These are phyloP conservation scores for Penicillium robsamsonii DNA, from an alignment of 495 filamentous ascomycete genomes.

Conservation along the genomic window DNA sequence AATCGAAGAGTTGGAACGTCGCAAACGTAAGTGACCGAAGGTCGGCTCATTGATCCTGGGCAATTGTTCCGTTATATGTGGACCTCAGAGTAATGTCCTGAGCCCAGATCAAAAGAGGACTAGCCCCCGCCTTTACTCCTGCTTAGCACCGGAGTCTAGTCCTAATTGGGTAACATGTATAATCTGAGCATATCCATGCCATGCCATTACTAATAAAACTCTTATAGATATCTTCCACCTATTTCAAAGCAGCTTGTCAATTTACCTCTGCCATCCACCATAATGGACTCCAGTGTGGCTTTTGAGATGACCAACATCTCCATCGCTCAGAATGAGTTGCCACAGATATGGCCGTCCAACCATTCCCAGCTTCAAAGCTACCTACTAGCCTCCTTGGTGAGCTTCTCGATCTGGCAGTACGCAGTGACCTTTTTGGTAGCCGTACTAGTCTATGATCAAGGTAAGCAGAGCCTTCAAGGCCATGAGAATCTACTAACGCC, in stretches of 20 bases:
- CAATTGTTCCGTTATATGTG: not conserved
- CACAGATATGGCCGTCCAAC: slow-evolving; percentile 6
- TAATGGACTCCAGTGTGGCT: slow-evolving; percentile 8
- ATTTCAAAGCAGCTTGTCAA: not conserved
- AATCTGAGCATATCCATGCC: not conserved
- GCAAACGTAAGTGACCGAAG: not conserved
- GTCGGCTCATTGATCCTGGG: not conserved
- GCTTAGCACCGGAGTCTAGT: slow-evolving; percentile 27
- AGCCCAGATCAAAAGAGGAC: slow-evolving; percentile 15
- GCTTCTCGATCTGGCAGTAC: slow-evolving; percentile 33
- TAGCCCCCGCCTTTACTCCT: slow-evolving; percentile 23
- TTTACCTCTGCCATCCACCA: not conserved
- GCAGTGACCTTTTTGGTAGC: slow-evolving; percentile 23
- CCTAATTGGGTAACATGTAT: slow-evolving; percentile 15
- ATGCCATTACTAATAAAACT: not conserved
- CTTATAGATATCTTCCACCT: not conserved
- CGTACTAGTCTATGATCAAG: slow-evolving; percentile 35
- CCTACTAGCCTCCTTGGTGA: slow-evolving; percentile 1
- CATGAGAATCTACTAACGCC: slow-evolving; percentile 14
- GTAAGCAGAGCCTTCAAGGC: slow-evolving; percentile 7
- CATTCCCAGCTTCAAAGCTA: not conserved
- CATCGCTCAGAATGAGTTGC: slow-evolving; percentile 7
- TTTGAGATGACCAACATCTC: slow-evolving; percentile 14
- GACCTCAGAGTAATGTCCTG: not conserved
- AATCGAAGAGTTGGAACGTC: not conserved